Evolutionary conservation across 192 early-diverging fungal species (phyloP).

Genomic region (Radiomyces spectabilis): DNA sequence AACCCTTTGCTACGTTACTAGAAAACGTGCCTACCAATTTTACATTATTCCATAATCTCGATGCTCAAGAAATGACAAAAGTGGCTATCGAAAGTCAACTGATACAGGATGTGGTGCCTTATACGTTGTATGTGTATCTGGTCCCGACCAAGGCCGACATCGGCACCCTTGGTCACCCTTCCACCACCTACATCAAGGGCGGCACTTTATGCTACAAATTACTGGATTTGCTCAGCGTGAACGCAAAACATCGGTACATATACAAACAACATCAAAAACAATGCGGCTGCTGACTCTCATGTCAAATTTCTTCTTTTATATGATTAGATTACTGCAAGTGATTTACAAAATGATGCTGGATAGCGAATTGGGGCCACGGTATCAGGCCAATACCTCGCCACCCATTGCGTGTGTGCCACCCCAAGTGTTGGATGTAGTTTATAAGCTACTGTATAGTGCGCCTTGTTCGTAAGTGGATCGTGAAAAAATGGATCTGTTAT

Average conservation of each 20-base stretch:
- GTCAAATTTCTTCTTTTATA: too few species aligned
- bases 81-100: conserved; percentile 44
- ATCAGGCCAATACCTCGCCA: conserved; percentile 43
- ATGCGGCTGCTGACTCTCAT: too few species aligned
- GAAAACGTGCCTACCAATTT: conserved; percentile 22
- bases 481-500: too few species aligned
- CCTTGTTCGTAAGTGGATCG: conserved; percentile 67
- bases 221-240: conserved; percentile 63
- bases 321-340: conserved; percentile 48
- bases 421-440: conserved; percentile 67
- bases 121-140: conserved; percentile 45
- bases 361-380: conserved; percentile 49
- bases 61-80: conserved; percentile 45
- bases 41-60: conserved; percentile 33
- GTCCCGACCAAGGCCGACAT: conserved; percentile 41
- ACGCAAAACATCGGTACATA: conserved; percentile 55
- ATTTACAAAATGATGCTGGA: conserved; percentile 73
- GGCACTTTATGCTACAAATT: conserved; percentile 58
- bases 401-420: conserved; percentile 61
- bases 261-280: neutral
- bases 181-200: conserved; percentile 50
- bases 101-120: conserved; percentile 38
- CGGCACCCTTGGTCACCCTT: conserved; percentile 28
- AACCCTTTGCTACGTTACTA: too few species aligned
- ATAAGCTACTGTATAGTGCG: conserved; percentile 64